phyloP scores from a whole-genome alignment of 2,329 filamentous ascomycete species.

The Trichophyton verrucosum region DNA sequence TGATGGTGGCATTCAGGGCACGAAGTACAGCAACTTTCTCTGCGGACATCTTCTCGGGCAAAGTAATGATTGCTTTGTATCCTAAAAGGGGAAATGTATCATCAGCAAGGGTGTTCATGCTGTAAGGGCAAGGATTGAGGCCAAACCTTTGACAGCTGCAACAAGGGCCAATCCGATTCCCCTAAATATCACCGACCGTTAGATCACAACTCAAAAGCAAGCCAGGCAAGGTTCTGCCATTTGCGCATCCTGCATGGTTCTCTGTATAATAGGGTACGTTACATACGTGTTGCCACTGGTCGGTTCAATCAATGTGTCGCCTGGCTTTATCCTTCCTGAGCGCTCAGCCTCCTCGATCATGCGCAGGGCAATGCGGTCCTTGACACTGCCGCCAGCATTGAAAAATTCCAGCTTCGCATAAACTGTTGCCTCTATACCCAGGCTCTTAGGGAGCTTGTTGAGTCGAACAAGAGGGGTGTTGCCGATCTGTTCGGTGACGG shows the following conservation, averaged over 20 bases:
- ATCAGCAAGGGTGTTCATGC: background rate
- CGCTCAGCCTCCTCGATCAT: conserved; percentile 96
- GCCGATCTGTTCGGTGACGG: conserved; percentile 78
- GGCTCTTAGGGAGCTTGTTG: conserved; percentile 81
- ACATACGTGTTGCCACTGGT: conserved; percentile 82
- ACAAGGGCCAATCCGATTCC: conserved; percentile 92
- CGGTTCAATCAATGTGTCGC: conserved; percentile 93
- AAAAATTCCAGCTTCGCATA: conserved; percentile 89
- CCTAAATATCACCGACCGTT: conserved; percentile 21
- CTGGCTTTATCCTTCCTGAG: conserved; percentile 85
- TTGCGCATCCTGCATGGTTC: background rate
- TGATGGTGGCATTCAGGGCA: conserved; percentile 90
- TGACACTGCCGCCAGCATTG: conserved; percentile 87
- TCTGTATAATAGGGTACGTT: too few species aligned
- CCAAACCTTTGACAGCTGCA: conserved; percentile 66
- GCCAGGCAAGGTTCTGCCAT: background rate
- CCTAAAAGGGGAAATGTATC: conserved; percentile 28
- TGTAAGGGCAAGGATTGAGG: background rate
- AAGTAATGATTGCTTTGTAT: conserved; percentile 96
- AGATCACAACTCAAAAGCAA: background rate
- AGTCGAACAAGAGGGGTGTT: conserved; percentile 91
- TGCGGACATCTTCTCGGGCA: conserved; percentile 98
- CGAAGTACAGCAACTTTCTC: conserved; percentile 95
- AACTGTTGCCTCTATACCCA: conserved; percentile 78
- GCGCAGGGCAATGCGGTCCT: conserved; percentile 86